A percentile compares a stretch with the other conserved stretches of the same genome.
These are phyloP conservation scores for Pichia pseudocactophila DNA, from an alignment of 805 yeast species.

Conservation along the genomic window DNA sequence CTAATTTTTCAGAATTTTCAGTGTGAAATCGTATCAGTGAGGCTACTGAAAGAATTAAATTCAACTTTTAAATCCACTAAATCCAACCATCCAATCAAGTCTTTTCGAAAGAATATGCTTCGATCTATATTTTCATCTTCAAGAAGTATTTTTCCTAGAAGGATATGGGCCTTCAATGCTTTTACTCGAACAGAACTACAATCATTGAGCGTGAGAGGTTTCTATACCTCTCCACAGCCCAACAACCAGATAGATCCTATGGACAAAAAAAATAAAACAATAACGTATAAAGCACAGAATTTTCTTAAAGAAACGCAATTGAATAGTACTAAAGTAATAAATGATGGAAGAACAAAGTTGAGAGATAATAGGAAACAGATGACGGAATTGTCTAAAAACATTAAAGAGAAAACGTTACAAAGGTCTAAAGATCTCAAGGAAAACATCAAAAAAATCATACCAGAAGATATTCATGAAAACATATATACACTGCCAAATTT, in stretches of 20 bases:
- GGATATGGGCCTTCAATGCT: too few relatives aligned
- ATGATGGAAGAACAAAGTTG: slow-evolving; percentile 1
- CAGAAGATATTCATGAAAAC: slow-evolving; percentile 40
- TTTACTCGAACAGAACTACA: too few relatives aligned
- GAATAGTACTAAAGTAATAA: slow-evolving; percentile 8
- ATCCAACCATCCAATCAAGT: too few relatives aligned
- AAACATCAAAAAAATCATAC: slow-evolving; percentile 26
- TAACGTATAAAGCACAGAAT: slow-evolving; percentile 1
- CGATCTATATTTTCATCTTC: too few relatives aligned
- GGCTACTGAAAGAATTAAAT: too few relatives aligned
- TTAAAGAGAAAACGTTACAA: slow-evolving; percentile 12
- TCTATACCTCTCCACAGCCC: too few relatives aligned
- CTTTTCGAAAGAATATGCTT: too few relatives aligned
- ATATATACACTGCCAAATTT: slow-evolving; percentile 81
- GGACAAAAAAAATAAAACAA: neutral
- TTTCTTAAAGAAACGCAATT: slow-evolving; percentile 6
- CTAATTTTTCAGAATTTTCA: too few relatives aligned
- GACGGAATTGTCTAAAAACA: slow-evolving; percentile 10
- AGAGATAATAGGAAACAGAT: slow-evolving; percentile 6
- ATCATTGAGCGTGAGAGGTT: too few relatives aligned
- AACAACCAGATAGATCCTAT: neutral
- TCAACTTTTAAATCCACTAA: too few relatives aligned
- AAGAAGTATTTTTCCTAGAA: too few relatives aligned
- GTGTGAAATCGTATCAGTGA: too few relatives aligned
- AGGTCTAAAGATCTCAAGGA: slow-evolving; percentile 16